Evolutionary conservation across 2,329 filamentous ascomycete species (phyloP).

Genomic region (Paraphoma sp.): DNA sequence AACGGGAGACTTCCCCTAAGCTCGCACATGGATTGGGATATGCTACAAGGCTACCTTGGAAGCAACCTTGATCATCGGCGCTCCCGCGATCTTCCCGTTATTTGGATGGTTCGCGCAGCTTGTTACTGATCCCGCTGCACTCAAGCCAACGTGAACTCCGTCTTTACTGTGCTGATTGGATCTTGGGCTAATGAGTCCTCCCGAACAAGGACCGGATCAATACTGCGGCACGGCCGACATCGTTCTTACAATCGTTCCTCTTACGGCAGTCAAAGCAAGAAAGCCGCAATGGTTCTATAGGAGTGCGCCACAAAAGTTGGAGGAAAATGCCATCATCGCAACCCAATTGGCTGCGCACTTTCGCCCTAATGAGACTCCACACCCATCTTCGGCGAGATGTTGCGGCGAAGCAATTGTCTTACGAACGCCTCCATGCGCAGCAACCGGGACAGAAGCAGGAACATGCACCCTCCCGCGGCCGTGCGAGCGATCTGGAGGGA

Average conservation of each 20-base stretch:
- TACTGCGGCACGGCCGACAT: conserved; percentile 16
- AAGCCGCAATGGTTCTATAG: conserved; percentile 6
- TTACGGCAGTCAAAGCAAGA: conserved; percentile 1
- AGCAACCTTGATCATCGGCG: neutral
- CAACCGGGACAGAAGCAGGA: conserved; percentile 17
- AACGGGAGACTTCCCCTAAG: no score
- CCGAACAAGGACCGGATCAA: conserved; percentile 2
- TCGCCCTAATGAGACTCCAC: conserved; percentile 5
- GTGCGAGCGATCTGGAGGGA: conserved; percentile 17
- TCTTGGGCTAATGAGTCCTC: no score
- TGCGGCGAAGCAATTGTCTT: conserved; percentile 14
- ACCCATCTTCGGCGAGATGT: conserved; percentile 5
- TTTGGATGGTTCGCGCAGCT: neutral
- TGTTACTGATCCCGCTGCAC: neutral
- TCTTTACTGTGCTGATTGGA: neutral
- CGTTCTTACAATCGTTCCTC: conserved; percentile 2
- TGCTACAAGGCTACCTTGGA: neutral
- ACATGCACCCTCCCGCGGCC: conserved; percentile 18
- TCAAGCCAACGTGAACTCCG: neutral
- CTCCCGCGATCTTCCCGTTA: conserved; percentile 1
- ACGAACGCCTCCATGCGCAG: conserved; percentile 10
- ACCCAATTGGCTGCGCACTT: conserved; percentile 13
- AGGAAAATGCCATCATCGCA: conserved; percentile 1
- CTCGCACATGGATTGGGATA: no score
- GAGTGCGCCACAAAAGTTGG: conserved; percentile 14